A percentile compares a stretch with the other conserved stretches of the same genome.
phyloP scores from a whole-genome alignment of 2,329 filamentous ascomycete species.

The Escovopsis weberi region DNA sequence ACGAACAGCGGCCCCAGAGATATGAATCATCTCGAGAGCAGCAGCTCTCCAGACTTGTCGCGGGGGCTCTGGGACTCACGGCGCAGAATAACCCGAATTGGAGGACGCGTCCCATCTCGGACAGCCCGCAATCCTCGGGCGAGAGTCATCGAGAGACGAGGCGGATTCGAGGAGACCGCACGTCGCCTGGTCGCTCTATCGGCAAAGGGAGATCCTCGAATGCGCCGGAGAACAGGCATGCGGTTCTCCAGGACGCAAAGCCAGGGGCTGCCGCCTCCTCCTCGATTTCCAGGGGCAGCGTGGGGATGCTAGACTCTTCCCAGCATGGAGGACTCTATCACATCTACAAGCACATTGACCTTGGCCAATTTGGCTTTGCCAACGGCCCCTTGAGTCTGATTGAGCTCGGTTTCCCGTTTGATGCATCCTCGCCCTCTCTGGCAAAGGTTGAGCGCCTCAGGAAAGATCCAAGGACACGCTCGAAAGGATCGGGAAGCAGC shows the following conservation, averaged over 20 bases:
- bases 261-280: not conserved
- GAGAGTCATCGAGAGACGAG: not conserved
- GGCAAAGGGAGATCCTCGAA: not conserved
- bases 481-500: not conserved
- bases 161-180: not conserved
- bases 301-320: not conserved
- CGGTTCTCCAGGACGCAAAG: not conserved
- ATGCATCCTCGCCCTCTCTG: not conserved
- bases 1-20: not conserved
- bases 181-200: not conserved
- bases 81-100: constrained; percentile 18
- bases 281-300: not conserved
- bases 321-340: not conserved
- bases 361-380: not conserved
- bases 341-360: constrained; percentile 1
- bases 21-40: constrained; percentile 1
- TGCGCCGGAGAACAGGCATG: not conserved
- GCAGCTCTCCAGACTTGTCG: constrained; percentile 5
- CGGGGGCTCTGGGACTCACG: constrained; percentile 14
- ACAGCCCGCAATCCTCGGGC: constrained; percentile 1
- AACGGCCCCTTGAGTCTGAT: constrained; percentile 1
- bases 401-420: constrained; percentile 1
- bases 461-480: not conserved
- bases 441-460: constrained; percentile 2
- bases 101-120: constrained; percentile 13